Conservation (phyloP, 2,329 filamentous ascomycete species). For the Moelleriella libera region DNA sequence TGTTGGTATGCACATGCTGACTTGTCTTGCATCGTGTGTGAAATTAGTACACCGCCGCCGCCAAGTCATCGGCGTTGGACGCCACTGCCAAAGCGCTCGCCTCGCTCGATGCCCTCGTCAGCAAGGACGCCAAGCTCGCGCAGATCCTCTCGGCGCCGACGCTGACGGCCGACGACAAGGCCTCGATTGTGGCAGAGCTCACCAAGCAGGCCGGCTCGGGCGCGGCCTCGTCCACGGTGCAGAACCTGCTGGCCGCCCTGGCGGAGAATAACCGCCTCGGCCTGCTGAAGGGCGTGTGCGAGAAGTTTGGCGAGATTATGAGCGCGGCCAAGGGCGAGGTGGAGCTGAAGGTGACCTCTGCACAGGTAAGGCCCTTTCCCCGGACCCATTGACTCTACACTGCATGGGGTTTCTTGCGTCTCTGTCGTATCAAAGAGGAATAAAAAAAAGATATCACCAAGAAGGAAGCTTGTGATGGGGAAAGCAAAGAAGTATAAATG, state of each 20-base stretch:
- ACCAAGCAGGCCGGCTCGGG: slow-evolving; percentile 64
- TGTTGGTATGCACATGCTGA: too few species aligned
- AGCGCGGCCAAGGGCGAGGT: slow-evolving; percentile 83
- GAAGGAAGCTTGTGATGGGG: too few species aligned
- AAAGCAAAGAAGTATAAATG: too few species aligned
- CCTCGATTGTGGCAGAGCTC: slow-evolving; percentile 73
- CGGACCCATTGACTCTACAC: not conserved
- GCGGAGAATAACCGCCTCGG: slow-evolving; percentile 94
- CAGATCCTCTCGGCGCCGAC: slow-evolving; percentile 68
- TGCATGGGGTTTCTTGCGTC: not conserved
- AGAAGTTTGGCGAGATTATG: slow-evolving; percentile 82
- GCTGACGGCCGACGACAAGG: slow-evolving; percentile 67
- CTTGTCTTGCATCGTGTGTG: not conserved
- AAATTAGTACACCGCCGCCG: slow-evolving; percentile 83
- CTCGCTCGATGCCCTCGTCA: slow-evolving; percentile 56
- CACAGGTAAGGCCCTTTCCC: slow-evolving; percentile 48
- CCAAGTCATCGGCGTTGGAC: slow-evolving; percentile 78
- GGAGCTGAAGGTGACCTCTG: slow-evolving; percentile 83
- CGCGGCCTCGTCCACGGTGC: slow-evolving; percentile 57
- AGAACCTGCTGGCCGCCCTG: slow-evolving; percentile 84
- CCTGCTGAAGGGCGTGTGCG: slow-evolving; percentile 64
- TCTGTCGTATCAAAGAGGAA: too few species aligned
- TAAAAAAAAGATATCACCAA: too few species aligned
- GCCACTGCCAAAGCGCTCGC: slow-evolving; percentile 67
- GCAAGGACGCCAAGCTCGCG: slow-evolving; percentile 71